These are phyloP conservation scores for Irineochytrium annulatum DNA, from an alignment of 192 early-diverging fungal genomes.

Conservation along the genomic window DNA sequence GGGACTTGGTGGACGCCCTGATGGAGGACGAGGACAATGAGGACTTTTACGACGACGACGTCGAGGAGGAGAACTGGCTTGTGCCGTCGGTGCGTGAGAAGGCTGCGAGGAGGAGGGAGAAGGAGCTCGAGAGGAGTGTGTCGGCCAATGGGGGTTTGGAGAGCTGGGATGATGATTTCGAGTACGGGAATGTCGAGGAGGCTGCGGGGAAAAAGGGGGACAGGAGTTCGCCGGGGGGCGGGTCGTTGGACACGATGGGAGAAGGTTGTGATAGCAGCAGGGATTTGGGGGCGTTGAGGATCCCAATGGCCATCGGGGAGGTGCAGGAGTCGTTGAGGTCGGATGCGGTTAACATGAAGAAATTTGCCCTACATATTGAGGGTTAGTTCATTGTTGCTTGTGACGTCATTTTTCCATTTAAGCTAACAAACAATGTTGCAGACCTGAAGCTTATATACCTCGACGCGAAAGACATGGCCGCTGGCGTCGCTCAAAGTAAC, in stretches of 20 bases:
- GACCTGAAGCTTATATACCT: constrained; percentile 31
- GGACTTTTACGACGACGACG: constrained; percentile 3
- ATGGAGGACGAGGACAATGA: no score
- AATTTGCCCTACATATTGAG: constrained; percentile 43
- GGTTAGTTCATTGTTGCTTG: constrained; percentile 12
- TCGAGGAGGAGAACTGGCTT: no score
- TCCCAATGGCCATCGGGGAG: constrained; percentile 21
- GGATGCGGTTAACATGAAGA: constrained; percentile 29
- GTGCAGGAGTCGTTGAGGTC: constrained; percentile 23
- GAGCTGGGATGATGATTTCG: constrained; percentile 46
- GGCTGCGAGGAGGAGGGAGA: constrained; percentile 12
- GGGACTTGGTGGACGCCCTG: background rate
- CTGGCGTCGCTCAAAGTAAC: constrained; percentile 12
- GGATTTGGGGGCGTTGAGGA: constrained; percentile 5
- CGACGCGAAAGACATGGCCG: constrained; percentile 27
- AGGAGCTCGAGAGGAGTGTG: constrained; percentile 22
- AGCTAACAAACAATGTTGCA: constrained; percentile 1
- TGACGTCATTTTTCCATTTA: constrained; percentile 1
- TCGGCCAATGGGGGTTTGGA: constrained; percentile 22
- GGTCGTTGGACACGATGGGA: no score
- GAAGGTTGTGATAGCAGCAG: background rate
- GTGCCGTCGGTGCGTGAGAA: constrained; percentile 18
- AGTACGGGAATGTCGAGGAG: constrained; percentile 3
- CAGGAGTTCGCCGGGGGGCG: no score
- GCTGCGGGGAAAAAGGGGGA: background rate